Percentiles rank a stretch among this genome's conserved stretches.
Conservation (phyloP, 345 rosid species). For the Gossypium ekmanianum region DNA sequence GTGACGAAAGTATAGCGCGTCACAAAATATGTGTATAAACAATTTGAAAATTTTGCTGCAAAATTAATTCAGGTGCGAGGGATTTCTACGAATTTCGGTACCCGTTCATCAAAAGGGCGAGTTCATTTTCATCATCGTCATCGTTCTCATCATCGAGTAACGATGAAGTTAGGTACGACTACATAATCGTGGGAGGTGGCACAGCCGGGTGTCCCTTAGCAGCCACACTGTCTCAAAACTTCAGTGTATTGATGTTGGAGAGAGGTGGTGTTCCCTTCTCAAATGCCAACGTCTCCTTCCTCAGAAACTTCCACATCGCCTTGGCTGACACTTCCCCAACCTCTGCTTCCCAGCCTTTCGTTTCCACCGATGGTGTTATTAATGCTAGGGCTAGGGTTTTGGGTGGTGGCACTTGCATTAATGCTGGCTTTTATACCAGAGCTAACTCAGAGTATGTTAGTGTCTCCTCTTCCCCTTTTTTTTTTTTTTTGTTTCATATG, state of each 20-base stretch:
- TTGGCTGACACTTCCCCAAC: slow-evolving; percentile 73
- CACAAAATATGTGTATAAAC: neutral
- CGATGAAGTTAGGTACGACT: slow-evolving; percentile 53
- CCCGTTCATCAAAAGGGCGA: slow-evolving; percentile 78
- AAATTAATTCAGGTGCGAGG: slow-evolving; percentile 29
- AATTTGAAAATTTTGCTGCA: neutral
- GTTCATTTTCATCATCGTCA: slow-evolving; percentile 42
- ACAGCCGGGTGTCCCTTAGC: slow-evolving; percentile 97
- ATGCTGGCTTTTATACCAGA: slow-evolving; percentile 95
- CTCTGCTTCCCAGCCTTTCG: slow-evolving; percentile 81
- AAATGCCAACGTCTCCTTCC: slow-evolving; percentile 82
- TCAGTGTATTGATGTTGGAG: slow-evolving; percentile 74
- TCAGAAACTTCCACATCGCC: slow-evolving; percentile 68
- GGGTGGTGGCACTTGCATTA: slow-evolving; percentile 89
- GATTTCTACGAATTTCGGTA: slow-evolving; percentile 37
- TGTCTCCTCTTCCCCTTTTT: neutral
- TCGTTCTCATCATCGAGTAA: slow-evolving; percentile 41
- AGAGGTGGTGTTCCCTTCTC: slow-evolving; percentile 96
- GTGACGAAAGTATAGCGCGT: neutral
- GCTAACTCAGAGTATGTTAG: slow-evolving; percentile 52
- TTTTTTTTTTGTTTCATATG: neutral
- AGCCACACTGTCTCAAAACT: slow-evolving; percentile 76
- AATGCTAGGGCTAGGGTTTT: slow-evolving; percentile 87
- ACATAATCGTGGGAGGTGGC: slow-evolving; percentile 91
- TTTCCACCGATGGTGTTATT: slow-evolving; percentile 86